Base-by-base conservation (phyloP, 257 asterid species). In the Petrea volubilis region DNA sequence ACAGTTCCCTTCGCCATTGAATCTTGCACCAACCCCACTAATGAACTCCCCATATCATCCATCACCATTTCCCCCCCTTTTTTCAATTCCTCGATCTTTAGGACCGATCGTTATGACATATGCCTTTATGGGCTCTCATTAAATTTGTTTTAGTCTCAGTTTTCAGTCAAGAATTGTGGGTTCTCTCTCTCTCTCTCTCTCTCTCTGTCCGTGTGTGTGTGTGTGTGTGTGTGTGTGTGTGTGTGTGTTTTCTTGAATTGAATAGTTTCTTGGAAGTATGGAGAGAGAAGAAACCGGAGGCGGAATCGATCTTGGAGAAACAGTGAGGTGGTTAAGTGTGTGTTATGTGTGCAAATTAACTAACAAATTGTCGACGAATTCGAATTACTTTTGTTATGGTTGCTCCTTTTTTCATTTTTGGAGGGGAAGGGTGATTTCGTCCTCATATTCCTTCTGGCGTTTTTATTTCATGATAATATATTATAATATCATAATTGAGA, bases 1-100 rank as follows among this genome's bases (percentile, higher is more conserved):
- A 77, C 71, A 10, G 81, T 36, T 3, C 64, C 12, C 31, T 44
- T 15, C 38, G 67, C 23, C 77, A 61, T 76, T n/a, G 75, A 31
- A 50, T 74, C 77, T 63, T 79, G 69, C 55, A 41, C 57, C 62
- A 62, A 43, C 67, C 77, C 65, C 60, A 74, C 60, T 3, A 78
- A 51, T 17, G 78, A 70, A 38, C 61, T 66, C 8, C 69, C 65
- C 64, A 47, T 43, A 31, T 75, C 78, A 44, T 51, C 85, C 79
- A 74, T 79, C 80, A 20, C 79, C 59, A 59, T 60, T 46, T 61
- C 47, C 27, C 11, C 75, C 40, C 38, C 21, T 15, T 4, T 24
- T 50, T 3, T 9, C 23, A 3, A 24, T 28, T 24, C 28, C n/a
- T 10, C 29, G 34, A 65, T 64, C 40, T 40, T 55, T 12, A 31